Base-by-base conservation (phyloP, 208 protist genomes). In the Leptomonas pyrrhocoris region DNA sequence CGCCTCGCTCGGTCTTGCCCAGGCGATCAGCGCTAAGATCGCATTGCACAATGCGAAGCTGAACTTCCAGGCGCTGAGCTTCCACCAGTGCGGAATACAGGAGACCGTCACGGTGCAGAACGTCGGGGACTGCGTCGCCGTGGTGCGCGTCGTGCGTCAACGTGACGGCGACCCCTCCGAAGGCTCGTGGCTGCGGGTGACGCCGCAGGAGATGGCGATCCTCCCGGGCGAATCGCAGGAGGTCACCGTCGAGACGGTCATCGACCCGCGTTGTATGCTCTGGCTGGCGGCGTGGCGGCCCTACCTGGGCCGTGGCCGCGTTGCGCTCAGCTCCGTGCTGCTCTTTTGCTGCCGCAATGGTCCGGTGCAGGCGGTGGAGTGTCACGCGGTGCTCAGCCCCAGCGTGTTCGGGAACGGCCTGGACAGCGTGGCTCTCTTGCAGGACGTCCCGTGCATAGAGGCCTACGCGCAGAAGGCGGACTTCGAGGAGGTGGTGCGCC, bases 381-480 rank as follows among this genome's bases (percentile, higher is more conserved):
- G 92, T 69, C 73, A 53, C 8, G 80, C 76, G 28, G 63, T 84
- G 28, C 62, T 94, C 34, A 69, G 72, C 36, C 92, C 92, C 21
- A 96, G 89, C 67, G 79, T 94, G 12, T 93, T 92, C 58, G 89
- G 81, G 28, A 94, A 94, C 70, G 82, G 80, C n/a, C 65, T 96
- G 11, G 83, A 94, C 48, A 92, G 86, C 71, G 79, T 94, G 13
- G 43, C 73, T 2, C 56, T 88, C 51, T 76, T 96, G 6, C 72
- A 80, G 25, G 77, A 85, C 58, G 46, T 78, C 25, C 77, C 82
- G 16, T 94, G 86, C 67, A 27, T 81, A 25, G 73, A 77, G 66
- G 92, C 85, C 21, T 96, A 96, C 67, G 74, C 76, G 31, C 49
- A 68, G 53, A 79, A 79, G 31, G 72, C 36, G 0, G 77, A 85